A percentile compares a stretch with the other conserved stretches of the same genome.
Conservation (phyloP, 164 flowering plant genomes). For the Vitis cinerea region DNA sequence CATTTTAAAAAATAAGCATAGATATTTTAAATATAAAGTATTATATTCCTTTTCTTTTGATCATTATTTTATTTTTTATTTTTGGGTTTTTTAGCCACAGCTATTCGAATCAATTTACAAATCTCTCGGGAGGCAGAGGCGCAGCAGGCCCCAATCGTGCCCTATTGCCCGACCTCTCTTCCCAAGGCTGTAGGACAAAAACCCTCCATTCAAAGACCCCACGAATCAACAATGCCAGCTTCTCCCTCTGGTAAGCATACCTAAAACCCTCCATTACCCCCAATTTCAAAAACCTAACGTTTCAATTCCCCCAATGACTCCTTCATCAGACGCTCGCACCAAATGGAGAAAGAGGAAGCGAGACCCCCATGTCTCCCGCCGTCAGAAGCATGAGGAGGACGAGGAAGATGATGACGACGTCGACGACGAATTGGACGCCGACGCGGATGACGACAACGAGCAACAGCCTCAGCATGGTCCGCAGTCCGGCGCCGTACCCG, state of each 20-base stretch:
- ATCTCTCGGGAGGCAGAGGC: not conserved
- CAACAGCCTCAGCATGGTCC: conserved; percentile 17
- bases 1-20: too few species aligned
- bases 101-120: not conserved
- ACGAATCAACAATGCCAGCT: conserved; percentile 59
- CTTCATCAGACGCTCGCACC: conserved; percentile 32
- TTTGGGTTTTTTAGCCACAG: not conserved
- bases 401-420: conserved; percentile 37
- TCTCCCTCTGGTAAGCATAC: conserved; percentile 43
- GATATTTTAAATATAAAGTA: too few species aligned
- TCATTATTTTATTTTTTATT: too few species aligned
- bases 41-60: too few species aligned
- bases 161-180: not conserved
- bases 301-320: too few species aligned
- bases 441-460: conserved; percentile 21
- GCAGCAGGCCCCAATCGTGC: conserved; percentile 2
- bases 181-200: too few species aligned
- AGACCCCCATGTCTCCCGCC: conserved; percentile 27
- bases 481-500: conserved; percentile 17
- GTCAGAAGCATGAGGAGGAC: conserved; percentile 20
- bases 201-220: conserved; percentile 27
- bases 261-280: conserved; percentile 5
- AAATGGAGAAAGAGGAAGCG: conserved; percentile 72
- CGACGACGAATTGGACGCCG: conserved; percentile 38
- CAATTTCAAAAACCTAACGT: not conserved